Evolutionary conservation across 176 grass and related monocot species (phyloP).

Genomic region (Bonia amplexicaulis): DNA sequence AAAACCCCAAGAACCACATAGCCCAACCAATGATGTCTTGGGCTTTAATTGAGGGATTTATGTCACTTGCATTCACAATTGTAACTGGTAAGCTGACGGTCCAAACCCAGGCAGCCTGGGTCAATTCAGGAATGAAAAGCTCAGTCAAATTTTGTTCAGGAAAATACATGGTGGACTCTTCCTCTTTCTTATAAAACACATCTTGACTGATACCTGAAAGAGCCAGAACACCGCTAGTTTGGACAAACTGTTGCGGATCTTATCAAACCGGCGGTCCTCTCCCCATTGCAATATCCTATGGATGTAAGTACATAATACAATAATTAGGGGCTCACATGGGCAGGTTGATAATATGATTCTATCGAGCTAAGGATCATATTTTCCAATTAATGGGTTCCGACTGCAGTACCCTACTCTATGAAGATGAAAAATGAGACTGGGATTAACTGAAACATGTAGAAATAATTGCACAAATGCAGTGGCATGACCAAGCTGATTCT

Average conservation of each 20-base stretch:
- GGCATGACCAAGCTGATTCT: not conserved
- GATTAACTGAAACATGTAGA: not conserved
- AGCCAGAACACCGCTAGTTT: constrained; percentile 54
- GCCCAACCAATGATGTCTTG: constrained; percentile 63
- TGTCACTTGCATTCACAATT: constrained; percentile 52
- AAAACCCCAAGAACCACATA: constrained; percentile 24
- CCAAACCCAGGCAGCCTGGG: constrained; percentile 60
- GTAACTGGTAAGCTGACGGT: constrained; percentile 56
- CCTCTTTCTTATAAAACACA: not conserved
- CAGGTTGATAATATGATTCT: not conserved
- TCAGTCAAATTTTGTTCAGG: not conserved
- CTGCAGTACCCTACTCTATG: not conserved
- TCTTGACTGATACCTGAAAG: constrained; percentile 33
- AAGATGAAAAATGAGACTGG: not conserved
- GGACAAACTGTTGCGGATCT: constrained; percentile 49
- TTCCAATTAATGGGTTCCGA: not conserved
- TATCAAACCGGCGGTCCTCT: constrained; percentile 53
- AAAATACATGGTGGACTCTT: not conserved
- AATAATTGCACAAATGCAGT: not conserved
- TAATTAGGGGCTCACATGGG: not conserved
- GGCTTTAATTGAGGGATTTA: constrained; percentile 33
- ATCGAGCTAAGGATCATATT: not conserved
- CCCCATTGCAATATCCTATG: constrained; percentile 56
- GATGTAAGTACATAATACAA: not conserved
- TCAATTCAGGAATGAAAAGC: not conserved